Evolutionary conservation across 2,329 filamentous ascomycete species (phyloP).

Genomic region (Orbilia oligospora): DNA sequence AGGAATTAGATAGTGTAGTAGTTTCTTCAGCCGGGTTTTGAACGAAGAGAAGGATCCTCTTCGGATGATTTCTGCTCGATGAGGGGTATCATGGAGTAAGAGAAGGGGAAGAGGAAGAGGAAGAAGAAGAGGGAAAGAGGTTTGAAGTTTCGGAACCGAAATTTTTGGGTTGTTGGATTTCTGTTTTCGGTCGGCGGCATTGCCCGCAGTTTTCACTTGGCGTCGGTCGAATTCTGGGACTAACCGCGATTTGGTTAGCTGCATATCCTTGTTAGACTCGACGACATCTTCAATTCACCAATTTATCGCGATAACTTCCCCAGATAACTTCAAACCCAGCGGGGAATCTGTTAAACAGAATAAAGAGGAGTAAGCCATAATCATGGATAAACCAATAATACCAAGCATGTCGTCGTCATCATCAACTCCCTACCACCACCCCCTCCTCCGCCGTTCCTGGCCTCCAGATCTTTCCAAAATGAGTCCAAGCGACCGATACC

Average conservation of each 20-base stretch:
- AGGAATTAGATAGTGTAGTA: neutral
- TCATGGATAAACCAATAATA: constrained; percentile 7
- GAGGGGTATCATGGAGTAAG: constrained; percentile 46
- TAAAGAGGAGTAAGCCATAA: neutral
- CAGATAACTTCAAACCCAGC: neutral
- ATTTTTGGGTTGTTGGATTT: constrained; percentile 58
- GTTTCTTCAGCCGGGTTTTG: constrained; percentile 15
- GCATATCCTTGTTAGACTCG: neutral
- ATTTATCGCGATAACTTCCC: neutral
- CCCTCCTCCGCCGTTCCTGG: constrained; percentile 50
- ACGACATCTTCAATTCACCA: constrained; percentile 3
- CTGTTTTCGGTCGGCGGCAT: constrained; percentile 43
- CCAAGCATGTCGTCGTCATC: constrained; percentile 32
- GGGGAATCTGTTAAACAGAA: neutral
- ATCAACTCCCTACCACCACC: constrained; percentile 11
- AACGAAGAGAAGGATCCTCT: constrained; percentile 55
- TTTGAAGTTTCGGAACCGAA: constrained; percentile 20
- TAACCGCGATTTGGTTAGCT: neutral
- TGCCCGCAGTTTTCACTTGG: neutral
- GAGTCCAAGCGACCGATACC: constrained; percentile 46
- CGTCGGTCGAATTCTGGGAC: neutral
- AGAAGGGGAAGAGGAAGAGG: neutral
- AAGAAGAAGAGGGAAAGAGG: neutral
- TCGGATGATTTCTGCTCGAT: constrained; percentile 49
- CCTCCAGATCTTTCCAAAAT: constrained; percentile 56